Percentiles rank a stretch among this genome's conserved stretches.
Conservation (phyloP, 257 asterid genomes). For the Cruciata laevipes region DNA sequence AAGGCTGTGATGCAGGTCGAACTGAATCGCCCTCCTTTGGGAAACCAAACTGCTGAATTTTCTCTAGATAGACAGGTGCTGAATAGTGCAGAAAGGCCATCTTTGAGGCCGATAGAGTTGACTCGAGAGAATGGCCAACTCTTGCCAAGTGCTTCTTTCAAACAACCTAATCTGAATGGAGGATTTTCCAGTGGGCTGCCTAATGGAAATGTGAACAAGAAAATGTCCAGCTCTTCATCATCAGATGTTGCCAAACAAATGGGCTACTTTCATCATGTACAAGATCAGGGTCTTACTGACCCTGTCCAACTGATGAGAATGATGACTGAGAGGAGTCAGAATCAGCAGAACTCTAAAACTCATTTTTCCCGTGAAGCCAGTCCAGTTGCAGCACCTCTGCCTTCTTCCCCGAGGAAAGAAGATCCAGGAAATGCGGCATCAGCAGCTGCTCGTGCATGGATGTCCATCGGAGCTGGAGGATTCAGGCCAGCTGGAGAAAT, state of each 20-base stretch:
- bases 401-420: slow-evolving; percentile 29
- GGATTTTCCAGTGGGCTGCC: slow-evolving; percentile 35
- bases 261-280: slow-evolving; percentile 33
- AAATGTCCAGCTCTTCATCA: slow-evolving; percentile 17
- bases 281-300: slow-evolving; percentile 58
- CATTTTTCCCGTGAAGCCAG: slow-evolving; percentile 23
- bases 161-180: slow-evolving; percentile 38
- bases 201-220: slow-evolving; percentile 34
- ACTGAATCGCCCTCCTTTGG: slow-evolving; percentile 38
- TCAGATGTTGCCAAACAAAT: slow-evolving; percentile 31
- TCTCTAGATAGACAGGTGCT: slow-evolving; percentile 32
- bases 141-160: slow-evolving; percentile 45
- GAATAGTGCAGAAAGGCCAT: slow-evolving; percentile 38
- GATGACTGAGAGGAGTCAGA: slow-evolving; percentile 50
- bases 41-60: slow-evolving; percentile 35
- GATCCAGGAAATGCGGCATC: slow-evolving; percentile 60
- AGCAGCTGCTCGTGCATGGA: slow-evolving; percentile 88
- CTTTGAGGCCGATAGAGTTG: slow-evolving; percentile 36
- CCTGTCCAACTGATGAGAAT: slow-evolving; percentile 72
- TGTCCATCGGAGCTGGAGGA: slow-evolving; percentile 88
- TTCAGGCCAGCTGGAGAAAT: slow-evolving; percentile 40
- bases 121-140: slow-evolving; percentile 35
- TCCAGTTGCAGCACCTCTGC: slow-evolving; percentile 24
- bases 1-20: slow-evolving; percentile 48
- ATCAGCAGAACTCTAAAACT: slow-evolving; percentile 42